Evolutionary conservation across 345 rosid species (phyloP), one percentile per base, ranked within the genome.

Genomic region (Pistacia integerrima): DNA sequence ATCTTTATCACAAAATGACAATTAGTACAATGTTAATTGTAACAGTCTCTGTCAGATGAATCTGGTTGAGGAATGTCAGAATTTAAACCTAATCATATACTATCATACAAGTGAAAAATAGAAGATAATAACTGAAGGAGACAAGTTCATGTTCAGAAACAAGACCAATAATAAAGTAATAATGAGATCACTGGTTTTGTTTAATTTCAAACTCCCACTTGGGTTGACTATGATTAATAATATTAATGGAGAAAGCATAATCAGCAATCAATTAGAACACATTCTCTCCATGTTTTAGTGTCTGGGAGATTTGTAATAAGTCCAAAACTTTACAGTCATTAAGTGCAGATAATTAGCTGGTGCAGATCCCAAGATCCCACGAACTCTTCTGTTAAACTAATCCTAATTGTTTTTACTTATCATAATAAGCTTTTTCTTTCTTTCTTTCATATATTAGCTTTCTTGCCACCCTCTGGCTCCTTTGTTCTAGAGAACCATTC

Each of bases 271-370:
- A 79, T 48, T 72, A 74, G 82, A 85, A 89, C 90, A 90, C 90
- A 92, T 91, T 88, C 93, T 85, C 84, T 78, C 92, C 96, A 94
- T 94, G 94, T 91, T 86, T 83, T 76, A 80, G 64, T 94, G 97
- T 90, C 95, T 85, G 74, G 78, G 41, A 77, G 85, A 84, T 82
- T 85, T 77, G 78, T 81, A 85, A 80, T 84, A 87, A 81, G 81
- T 88, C 88, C 95, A 91, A 90, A 84, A 70, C 86, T 90, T 82
- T 79, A 82, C 92, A 86, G 92, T 84, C 93, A 87, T 73, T 75
- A 70, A 77, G 61, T 74, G 78, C 81, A 67, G 81, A 82, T 77
- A 48, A 85, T 85, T 82, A 88, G 87, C 87, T 85, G 85, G 76
- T 84, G 79, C 72, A 25, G 85, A 86, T 87, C 93, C 91, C 96